Evolutionary conservation across 1,284 basidiomycete species (phyloP).

Genomic region (Fomitopsis pinicola): DNA sequence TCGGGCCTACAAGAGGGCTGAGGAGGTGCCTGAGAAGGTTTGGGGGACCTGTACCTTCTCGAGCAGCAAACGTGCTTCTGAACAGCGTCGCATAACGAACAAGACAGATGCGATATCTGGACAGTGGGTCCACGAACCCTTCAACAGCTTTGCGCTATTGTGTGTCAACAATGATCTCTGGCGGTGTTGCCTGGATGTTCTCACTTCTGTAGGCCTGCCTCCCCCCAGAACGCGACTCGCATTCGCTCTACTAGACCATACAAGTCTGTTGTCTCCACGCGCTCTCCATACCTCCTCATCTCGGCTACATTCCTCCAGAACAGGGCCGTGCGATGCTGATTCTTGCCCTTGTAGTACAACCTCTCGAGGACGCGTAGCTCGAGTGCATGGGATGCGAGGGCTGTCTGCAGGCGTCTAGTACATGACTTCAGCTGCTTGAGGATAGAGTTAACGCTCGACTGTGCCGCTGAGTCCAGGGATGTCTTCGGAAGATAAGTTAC

Average conservation of each 20-base stretch:
- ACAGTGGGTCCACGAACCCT: constrained; percentile 56
- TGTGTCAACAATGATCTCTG: neutral
- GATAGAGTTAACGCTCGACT: constrained; percentile 44
- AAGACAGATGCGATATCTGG: constrained; percentile 37
- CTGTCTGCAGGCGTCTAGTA: constrained; percentile 46
- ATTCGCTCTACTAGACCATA: constrained; percentile 41
- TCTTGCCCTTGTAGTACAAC: constrained; percentile 75
- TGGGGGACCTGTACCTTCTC: constrained; percentile 36
- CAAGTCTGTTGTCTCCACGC: constrained; percentile 42
- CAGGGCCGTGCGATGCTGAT: constrained; percentile 68
- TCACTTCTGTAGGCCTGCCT: constrained; percentile 39
- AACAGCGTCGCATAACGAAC: constrained; percentile 32
- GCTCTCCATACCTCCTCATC: constrained; percentile 49
- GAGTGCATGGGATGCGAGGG: constrained; percentile 39
- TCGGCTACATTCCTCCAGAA: constrained; percentile 69
- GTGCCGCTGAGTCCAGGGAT: constrained; percentile 31
- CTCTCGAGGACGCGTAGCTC: constrained; percentile 62
- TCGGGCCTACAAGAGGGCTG: constrained; percentile 39
- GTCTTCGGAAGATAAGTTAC: constrained; percentile 30
- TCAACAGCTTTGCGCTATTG: constrained; percentile 43
- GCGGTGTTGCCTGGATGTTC: constrained; percentile 12
- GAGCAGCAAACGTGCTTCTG: constrained; percentile 32
- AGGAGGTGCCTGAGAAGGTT: neutral
- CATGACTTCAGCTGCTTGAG: constrained; percentile 57
- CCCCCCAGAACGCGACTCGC: constrained; percentile 55